Conservation (phyloP, 805 yeast genomes). For the Kazachstania psychrophila region DNA sequence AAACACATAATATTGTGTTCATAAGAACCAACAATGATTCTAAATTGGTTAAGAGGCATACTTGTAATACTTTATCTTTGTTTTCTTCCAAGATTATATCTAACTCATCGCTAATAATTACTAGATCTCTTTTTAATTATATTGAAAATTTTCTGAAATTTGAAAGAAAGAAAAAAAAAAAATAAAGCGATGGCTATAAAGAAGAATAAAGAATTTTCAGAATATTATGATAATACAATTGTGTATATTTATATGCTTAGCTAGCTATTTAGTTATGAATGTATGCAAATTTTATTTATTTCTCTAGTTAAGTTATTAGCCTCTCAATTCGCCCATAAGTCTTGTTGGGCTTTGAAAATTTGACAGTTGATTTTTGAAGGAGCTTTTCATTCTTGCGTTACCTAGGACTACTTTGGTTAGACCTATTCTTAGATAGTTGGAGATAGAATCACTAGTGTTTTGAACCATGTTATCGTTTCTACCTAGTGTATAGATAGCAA, state of each 20-base stretch:
- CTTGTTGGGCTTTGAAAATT: slow-evolving; percentile 13
- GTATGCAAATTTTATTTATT: too few relatives aligned
- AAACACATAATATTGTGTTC: slow-evolving; percentile 87
- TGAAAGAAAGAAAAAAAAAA: too few relatives aligned
- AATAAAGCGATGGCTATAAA: too few relatives aligned
- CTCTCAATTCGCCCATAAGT: neutral
- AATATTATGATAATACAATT: too few relatives aligned
- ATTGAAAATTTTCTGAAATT: neutral
- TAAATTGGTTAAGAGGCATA: slow-evolving; percentile 37
- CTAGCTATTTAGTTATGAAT: too few relatives aligned
- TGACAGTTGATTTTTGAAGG: slow-evolving; percentile 27
- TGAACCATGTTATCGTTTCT: slow-evolving; percentile 27
- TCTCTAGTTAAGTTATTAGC: too few relatives aligned
- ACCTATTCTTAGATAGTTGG: slow-evolving; percentile 33
- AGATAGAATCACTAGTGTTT: slow-evolving; percentile 15
- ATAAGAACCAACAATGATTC: slow-evolving; percentile 89
- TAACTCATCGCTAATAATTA: neutral
- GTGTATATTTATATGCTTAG: too few relatives aligned
- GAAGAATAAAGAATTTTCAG: too few relatives aligned
- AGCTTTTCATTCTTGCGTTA: slow-evolving; percentile 37
- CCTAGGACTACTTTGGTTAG: slow-evolving; percentile 43
- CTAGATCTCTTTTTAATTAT: neutral
- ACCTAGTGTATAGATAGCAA: slow-evolving; percentile 32
- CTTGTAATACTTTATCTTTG: neutral
- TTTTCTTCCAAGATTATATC: neutral